phyloP scores from a whole-genome alignment of 208 protist genomes.

The Leishmania mexicana region DNA sequence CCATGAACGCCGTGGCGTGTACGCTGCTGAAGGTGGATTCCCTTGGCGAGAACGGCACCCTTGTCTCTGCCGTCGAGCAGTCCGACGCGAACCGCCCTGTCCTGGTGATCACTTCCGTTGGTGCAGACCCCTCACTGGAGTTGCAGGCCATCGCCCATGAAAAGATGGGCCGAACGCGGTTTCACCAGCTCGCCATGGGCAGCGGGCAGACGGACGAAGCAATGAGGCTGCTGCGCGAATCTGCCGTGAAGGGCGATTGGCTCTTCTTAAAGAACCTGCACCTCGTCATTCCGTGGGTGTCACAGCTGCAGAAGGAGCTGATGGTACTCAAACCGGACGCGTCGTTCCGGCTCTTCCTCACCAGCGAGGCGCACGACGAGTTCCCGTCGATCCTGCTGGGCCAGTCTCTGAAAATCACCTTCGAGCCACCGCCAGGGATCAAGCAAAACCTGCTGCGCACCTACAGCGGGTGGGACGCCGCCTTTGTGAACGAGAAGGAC shows the following conservation, averaged over 20 bases:
- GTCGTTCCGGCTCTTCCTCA: conserved; percentile 96
- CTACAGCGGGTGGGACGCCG: conserved; percentile 84
- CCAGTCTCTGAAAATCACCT: conserved; percentile 95
- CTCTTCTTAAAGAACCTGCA: conserved; percentile 98
- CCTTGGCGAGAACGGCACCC: conserved; percentile 67
- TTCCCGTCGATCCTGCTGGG: conserved; percentile 96
- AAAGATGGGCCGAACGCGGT: conserved; percentile 76
- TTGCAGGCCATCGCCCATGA: conserved; percentile 87
- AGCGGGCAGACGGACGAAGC: conserved; percentile 94
- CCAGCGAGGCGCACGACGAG: conserved; percentile 93
- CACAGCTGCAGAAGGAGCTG: conserved; percentile 93
- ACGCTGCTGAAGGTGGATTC: conserved; percentile 78
- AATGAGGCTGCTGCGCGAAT: conserved; percentile 74
- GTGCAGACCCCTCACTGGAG: conserved; percentile 96
- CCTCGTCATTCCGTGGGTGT: conserved; percentile 95
- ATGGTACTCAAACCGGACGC: conserved; percentile 78
- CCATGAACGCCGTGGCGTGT: conserved; percentile 88
- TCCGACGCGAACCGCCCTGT: conserved; percentile 80
- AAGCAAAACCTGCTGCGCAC: conserved; percentile 96
- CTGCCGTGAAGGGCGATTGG: conserved; percentile 90
- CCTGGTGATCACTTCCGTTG: conserved; percentile 95
- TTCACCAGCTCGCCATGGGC: conserved; percentile 96
- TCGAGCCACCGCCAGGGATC: conserved; percentile 96
- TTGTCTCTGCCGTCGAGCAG: conserved; percentile 50
- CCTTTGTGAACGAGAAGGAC: conserved; percentile 62